Base-by-base conservation (phyloP, 352 stramenopile species). In the Globisporangium takayamanum region DNA sequence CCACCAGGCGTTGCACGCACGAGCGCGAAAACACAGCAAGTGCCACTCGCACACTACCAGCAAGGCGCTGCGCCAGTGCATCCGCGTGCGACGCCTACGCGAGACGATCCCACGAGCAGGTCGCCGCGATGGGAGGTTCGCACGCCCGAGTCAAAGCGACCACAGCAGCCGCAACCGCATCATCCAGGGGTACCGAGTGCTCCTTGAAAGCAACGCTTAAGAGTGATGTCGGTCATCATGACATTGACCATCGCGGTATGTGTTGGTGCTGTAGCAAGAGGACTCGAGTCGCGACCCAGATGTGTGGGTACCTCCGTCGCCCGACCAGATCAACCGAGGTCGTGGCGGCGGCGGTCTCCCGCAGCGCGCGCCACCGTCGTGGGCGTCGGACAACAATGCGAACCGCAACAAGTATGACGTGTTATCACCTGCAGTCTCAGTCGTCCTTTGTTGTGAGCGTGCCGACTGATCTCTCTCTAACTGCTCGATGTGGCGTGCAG, bases 261-360 rank as follows among this genome's bases (percentile, higher is more conserved):
- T 55, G 41, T 28, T 12, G 44, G 16, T 28, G n/a, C 8, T 49
- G 18, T 49, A 49, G 44, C 44, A 54, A 48, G 70, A 78, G 0
- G 55, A 72, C 4, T 62, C 66, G 11, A 60, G 67, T 50, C 63
- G 66, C 10, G 83, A 89, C 41, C 83, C 78, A 10, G 83, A 92
- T 46, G 78, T 92, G 22, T 92, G 83, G 83, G 78, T 74, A 10
- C 76, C 79, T 15, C 83, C 80, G 16, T 84, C 83, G 5, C 83
- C 80, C 18, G 79, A 88, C 48, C 71, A 76, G 25, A 20, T 70
- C 33, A 60, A 63, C 3, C 64, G 70, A 22, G 69, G 66, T 10
- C 62, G 65, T 39, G 66, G 54, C 36, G 62, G 69, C 53, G 15
- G 45, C 55, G 14, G 54, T 14, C 4, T 18, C n/a, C 44, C n/a